These are phyloP conservation scores for Asterophora lycoperdoides DNA, from an alignment of 768 basidiomycete species.

Conservation along the genomic window DNA sequence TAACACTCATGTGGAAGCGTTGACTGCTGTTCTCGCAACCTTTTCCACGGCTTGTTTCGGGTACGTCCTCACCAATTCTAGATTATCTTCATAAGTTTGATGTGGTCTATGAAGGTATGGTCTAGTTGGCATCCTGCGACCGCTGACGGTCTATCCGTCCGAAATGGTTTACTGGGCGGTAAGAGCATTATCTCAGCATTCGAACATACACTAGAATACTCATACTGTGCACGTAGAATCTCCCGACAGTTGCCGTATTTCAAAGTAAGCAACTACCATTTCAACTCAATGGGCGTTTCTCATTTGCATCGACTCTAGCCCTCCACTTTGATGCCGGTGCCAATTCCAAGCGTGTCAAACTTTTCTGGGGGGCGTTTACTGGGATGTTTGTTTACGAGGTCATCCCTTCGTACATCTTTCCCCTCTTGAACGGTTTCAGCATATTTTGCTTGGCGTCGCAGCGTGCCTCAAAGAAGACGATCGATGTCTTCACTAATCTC, in stretches of 20 bases:
- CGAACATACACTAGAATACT: neutral
- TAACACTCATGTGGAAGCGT: slow-evolving; percentile 48
- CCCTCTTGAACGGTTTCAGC: slow-evolving; percentile 56
- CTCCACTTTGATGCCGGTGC: slow-evolving; percentile 43
- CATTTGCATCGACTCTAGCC: slow-evolving; percentile 25
- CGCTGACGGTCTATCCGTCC: slow-evolving; percentile 56
- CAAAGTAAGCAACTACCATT: slow-evolving; percentile 36
- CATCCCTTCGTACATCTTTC: slow-evolving; percentile 57
- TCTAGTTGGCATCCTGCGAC: slow-evolving; percentile 53
- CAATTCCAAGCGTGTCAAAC: slow-evolving; percentile 20
- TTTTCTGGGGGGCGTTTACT: neutral
- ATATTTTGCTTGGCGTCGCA: slow-evolving; percentile 60
- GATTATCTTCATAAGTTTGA: neutral
- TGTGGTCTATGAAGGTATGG: slow-evolving; percentile 41
- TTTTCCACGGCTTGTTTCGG: slow-evolving; percentile 65
- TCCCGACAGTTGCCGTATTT: slow-evolving; percentile 57
- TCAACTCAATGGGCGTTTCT: neutral
- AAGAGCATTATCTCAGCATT: slow-evolving; percentile 15
- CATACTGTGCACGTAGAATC: slow-evolving; percentile 29
- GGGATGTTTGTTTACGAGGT: slow-evolving; percentile 52
- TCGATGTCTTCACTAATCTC: slow-evolving; percentile 52
- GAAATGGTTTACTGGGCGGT: slow-evolving; percentile 62
- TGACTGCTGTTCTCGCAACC: slow-evolving; percentile 55
- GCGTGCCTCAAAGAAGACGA: slow-evolving; percentile 36
- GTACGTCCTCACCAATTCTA: slow-evolving; percentile 24